Evolutionary conservation across 1,284 basidiomycete genomes (phyloP).

Genomic region (Puccinia novopanici): DNA sequence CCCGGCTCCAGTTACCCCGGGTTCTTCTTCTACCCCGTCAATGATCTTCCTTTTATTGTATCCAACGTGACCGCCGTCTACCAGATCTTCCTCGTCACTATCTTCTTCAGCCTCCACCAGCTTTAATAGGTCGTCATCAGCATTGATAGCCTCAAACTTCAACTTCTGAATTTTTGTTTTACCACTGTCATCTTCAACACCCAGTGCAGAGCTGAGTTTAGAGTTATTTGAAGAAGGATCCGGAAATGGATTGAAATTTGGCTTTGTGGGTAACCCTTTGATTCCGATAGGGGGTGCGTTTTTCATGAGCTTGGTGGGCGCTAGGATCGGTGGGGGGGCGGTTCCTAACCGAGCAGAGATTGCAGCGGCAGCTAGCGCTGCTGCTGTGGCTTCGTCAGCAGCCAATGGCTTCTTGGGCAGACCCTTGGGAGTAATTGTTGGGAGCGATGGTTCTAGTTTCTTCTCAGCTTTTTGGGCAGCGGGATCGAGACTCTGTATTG

Average conservation of each 20-base stretch:
- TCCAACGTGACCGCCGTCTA: constrained; percentile 52
- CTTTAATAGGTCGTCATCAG: constrained; percentile 50
- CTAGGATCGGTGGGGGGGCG: constrained; percentile 32
- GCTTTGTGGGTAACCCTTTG: constrained; percentile 50
- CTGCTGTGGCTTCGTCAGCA: constrained; percentile 48
- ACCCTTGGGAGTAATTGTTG: constrained; percentile 22
- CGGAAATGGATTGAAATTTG: constrained; percentile 38
- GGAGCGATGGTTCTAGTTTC: not conserved
- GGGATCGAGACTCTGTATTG: not conserved
- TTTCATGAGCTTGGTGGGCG: constrained; percentile 39
- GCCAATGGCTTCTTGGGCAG: constrained; percentile 49
- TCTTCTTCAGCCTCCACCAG: constrained; percentile 51
- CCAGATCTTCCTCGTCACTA: constrained; percentile 53
- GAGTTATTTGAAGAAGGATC: constrained; percentile 30
- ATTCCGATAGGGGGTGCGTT: constrained; percentile 47
- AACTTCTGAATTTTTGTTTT: constrained; percentile 50
- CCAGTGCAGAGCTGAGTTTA: constrained; percentile 45
- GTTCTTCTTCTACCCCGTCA: constrained; percentile 53
- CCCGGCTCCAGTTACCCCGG: constrained; percentile 54
- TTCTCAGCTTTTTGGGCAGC: not conserved
- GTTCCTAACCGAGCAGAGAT: constrained; percentile 49
- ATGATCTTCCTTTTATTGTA: constrained; percentile 51
- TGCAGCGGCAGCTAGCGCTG: constrained; percentile 46
- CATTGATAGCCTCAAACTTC: constrained; percentile 51
- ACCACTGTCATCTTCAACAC: constrained; percentile 44